Evolutionary conservation across 805 yeast species (phyloP), one percentile per base, ranked within the genome.

Genomic region (Pichia eremophila): DNA sequence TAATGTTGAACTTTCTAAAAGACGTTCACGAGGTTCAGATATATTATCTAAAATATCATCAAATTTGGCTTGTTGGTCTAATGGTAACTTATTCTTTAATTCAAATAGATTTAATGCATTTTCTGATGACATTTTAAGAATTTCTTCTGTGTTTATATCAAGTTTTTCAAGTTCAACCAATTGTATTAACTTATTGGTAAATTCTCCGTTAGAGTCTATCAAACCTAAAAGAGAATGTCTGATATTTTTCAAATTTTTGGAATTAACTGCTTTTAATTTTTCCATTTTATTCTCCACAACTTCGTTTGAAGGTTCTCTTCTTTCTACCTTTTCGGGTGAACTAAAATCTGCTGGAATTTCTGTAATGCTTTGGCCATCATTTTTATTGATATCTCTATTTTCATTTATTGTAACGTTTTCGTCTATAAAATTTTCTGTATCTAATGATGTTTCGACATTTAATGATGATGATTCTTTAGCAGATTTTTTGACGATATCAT

Each of bases 161-260:
- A 60, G 49, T 25, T 53, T 51, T 40, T 53, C 57, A 14, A 54
- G 54, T 45, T 56, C 53, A 34, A 58, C 53, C 29, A 54, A 45
- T 18, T 51, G 47, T 27, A 54, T 48, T 28, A 59, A 47, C 38
- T 54, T 51, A 39, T 49, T 53, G 18, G 57, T 45, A 43, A 60
- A 60, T 39, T 54, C 51, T 18, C 62, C 58, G 39, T 57, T 57
- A 41, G 62, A 48, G 32, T 56, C 58, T 5, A 57, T 59, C 18
- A 81, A 62, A 1, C 81, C 85, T 22, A 79, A 60, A 38, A 89
- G 69, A 3, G 91, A 77, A 55, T 85, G 86, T 61, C 91, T 78
- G 50, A 90, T 82, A 15, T 82, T 83, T 54, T 81, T 82, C 66
- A 89, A 73, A 12, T 93, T 95, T 51, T 79, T 77, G 0, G 95